A percentile compares a stretch with the other conserved stretches of the same genome.
phyloP scores from a whole-genome alignment of 2,329 filamentous ascomycete genomes.

The Pochonia chlamydosporia region DNA sequence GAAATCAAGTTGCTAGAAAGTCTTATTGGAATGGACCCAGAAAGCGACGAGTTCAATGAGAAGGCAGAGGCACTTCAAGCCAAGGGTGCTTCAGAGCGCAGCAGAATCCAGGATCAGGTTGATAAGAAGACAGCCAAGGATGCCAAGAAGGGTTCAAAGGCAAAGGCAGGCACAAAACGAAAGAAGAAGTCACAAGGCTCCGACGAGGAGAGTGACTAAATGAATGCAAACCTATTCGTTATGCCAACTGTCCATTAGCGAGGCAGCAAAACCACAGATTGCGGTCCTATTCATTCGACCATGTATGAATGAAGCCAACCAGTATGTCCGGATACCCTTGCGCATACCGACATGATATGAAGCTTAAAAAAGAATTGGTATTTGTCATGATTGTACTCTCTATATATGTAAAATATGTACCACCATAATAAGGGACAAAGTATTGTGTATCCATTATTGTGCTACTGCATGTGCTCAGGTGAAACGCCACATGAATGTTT shows the following conservation, averaged over 20 bases:
- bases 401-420: neutral
- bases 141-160: conserved; percentile 26
- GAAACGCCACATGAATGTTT: conserved; percentile 1
- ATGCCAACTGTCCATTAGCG: no score
- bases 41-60: conserved; percentile 63
- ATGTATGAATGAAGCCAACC: no score
- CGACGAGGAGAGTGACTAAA: conserved; percentile 28
- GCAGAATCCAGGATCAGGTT: conserved; percentile 71
- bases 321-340: no score
- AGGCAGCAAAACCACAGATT: no score
- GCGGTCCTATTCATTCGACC: no score
- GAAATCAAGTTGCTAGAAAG: conserved; percentile 94
- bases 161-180: conserved; percentile 20
- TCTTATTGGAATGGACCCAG: conserved; percentile 76
- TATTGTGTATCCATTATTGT: neutral
- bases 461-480: neutral
- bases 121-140: conserved; percentile 66
- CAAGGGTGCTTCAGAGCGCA: conserved; percentile 64
- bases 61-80: conserved; percentile 61
- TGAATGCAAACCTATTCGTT: neutral
- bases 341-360: no score
- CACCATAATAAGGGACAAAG: neutral
- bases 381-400: no score
- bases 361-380: no score
- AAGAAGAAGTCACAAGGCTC: conserved; percentile 25